These are phyloP conservation scores for Arthroderma sp. DNA, from an alignment of 2,329 filamentous ascomycete genomes.

Conservation along the genomic window DNA sequence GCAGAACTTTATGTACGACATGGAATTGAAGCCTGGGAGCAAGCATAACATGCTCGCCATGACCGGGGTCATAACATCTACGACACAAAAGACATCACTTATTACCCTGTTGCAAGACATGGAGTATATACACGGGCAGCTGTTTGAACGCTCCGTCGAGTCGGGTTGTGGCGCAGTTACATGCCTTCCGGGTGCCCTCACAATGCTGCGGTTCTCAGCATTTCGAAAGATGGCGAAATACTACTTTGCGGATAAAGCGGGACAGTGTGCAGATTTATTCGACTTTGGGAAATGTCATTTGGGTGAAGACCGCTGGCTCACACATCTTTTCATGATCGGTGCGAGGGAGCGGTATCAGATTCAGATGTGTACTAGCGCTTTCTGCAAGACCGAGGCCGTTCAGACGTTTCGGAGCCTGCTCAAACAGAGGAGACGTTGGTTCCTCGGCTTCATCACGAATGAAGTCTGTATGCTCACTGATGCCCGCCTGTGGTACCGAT, in stretches of 20 bases:
- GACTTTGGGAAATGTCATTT: constrained; percentile 93
- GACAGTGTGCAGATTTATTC: constrained; percentile 89
- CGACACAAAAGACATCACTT: constrained; percentile 73
- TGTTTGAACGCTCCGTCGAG: constrained; percentile 91
- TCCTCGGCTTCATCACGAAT: constrained; percentile 93
- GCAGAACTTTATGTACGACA: constrained; percentile 97
- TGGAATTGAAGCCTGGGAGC: constrained; percentile 92
- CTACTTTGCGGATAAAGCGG: constrained; percentile 94
- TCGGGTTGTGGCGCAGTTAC: constrained; percentile 89
- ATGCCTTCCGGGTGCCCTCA: constrained; percentile 87
- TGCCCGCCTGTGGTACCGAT: constrained; percentile 77
- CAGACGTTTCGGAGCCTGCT: constrained; percentile 73
- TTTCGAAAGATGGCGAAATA: constrained; percentile 96
- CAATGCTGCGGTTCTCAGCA: constrained; percentile 88
- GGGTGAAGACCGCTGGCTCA: constrained; percentile 92
- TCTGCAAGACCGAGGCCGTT: constrained; percentile 96
- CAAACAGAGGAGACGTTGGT: constrained; percentile 93
- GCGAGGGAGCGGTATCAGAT: constrained; percentile 89
- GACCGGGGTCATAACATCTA: constrained; percentile 94
- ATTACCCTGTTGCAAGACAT: constrained; percentile 93
- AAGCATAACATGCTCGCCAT: constrained; percentile 88
- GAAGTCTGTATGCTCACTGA: constrained; percentile 98
- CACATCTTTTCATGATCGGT: constrained; percentile 97
- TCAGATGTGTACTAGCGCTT: constrained; percentile 92
- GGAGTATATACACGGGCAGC: constrained; percentile 94